Conservation (phyloP, 306 rosid species). For the Trifolium dubium region DNA sequence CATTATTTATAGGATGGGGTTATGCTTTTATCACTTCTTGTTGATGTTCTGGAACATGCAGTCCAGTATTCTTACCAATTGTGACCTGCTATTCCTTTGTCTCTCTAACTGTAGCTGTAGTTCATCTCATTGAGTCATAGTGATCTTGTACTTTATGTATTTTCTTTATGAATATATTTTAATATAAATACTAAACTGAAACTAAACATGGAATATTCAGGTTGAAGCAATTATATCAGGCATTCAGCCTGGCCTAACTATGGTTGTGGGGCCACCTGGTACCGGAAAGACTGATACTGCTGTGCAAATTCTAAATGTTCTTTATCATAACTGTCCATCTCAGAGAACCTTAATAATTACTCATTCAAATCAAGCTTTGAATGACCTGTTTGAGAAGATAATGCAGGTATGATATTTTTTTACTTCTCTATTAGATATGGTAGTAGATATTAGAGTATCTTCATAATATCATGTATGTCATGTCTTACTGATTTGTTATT, state of each 20-base stretch:
- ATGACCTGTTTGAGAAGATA: constrained; percentile 97
- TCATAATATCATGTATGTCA: constrained; percentile 1
- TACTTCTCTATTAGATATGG: not conserved
- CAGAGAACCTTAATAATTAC: constrained; percentile 96
- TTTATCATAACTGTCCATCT: constrained; percentile 95
- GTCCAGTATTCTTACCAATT: constrained; percentile 6
- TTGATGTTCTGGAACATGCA: constrained; percentile 16
- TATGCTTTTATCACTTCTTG: constrained; percentile 8
- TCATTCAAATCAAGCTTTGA: constrained; percentile 96
- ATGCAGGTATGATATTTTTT: constrained; percentile 63
- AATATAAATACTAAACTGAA: constrained; percentile 1
- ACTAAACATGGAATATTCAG: constrained; percentile 47
- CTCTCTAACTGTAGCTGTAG: constrained; percentile 24
- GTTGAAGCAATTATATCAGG: constrained; percentile 93
- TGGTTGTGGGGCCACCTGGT: constrained; percentile 99
- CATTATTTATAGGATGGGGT: constrained; percentile 16
- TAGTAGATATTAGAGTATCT: not conserved
- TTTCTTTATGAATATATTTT: constrained; percentile 5
- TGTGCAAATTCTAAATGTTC: constrained; percentile 93
- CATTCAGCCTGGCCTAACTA: constrained; percentile 94
- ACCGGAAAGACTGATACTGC: constrained; percentile 99
- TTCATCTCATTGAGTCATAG: not conserved
- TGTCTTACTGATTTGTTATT: not conserved
- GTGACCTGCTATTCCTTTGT: not conserved
- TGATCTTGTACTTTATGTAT: constrained; percentile 5